Base-by-base conservation (phyloP, 169 alveolate species). In the Cryptosporidium ryanae region DNA sequence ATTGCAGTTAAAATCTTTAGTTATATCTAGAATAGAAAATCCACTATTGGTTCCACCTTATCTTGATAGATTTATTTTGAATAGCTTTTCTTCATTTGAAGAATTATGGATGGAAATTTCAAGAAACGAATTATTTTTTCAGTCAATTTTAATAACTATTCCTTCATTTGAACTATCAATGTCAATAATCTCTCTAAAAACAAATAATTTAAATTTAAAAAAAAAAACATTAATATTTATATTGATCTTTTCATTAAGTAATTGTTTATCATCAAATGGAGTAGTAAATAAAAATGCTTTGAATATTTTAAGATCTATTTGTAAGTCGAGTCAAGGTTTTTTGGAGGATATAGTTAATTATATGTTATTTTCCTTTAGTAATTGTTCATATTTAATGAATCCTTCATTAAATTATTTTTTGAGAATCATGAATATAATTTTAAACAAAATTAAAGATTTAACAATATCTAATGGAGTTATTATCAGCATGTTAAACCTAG, bases 161-260 rank as follows among this genome's bases (percentile, higher is more conserved):
- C 87, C 87, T 59, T 13, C 87, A 25, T 46, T 57, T 23, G 87
- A 76, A 76, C 46, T 76, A 15, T 21, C 71, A 57, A 48, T 59
- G 15, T 23, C 87, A 59, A 21, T 59, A 23, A 21, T 76, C 2
- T 59, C 68, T 12, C 52, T 59, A 15, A 34, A 18, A 18, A 23
- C 44, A 18, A 18, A 38, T n/a, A 34, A 76, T 1, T 43, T 43
- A 59, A 29, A 76, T 17, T 48, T 61, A 44, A n/a, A 57, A 3
- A 61, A 59, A 25, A 44, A 43, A 5, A 38, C 7, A 3, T 6
- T 61, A 5, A 13, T 76, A 29, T 61, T 61, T 12, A 23, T 61
- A 17, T 18, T 76, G 23, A 23, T 76, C 15, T 76, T 59, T 43
- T 59, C 87, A 43, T 1, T 76, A 4, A 31, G 44, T 27, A 43